Percentiles rank a stretch among this genome's conserved stretches.
phyloP scores from a whole-genome alignment of 768 basidiomycete genomes.

The Asterophora parasitica region DNA sequence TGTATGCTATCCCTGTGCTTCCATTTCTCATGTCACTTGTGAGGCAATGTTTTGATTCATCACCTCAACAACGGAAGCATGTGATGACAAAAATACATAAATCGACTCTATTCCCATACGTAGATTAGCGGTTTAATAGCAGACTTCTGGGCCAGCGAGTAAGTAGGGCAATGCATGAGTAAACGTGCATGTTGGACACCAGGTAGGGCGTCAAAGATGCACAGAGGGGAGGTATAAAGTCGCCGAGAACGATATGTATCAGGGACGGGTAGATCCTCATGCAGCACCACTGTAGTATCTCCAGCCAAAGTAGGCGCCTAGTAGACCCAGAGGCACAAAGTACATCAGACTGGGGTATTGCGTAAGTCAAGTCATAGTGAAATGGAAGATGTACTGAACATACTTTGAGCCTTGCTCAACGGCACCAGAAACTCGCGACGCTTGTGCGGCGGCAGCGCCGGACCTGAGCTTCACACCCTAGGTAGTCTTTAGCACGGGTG shows the following conservation, averaged over 20 bases:
- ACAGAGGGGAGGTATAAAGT: constrained; percentile 11
- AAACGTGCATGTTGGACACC: constrained; percentile 1
- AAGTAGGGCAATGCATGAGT: constrained; percentile 1
- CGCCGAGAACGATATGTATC: constrained; percentile 4
- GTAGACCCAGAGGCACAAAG: constrained; percentile 72
- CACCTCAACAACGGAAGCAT: constrained; percentile 2
- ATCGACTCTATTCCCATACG: constrained; percentile 8
- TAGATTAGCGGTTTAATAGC: constrained; percentile 2
- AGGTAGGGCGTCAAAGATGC: background rate
- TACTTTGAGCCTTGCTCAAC: constrained; percentile 70
- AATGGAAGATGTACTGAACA: constrained; percentile 20
- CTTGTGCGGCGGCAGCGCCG: constrained; percentile 42
- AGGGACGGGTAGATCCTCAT: constrained; percentile 23
- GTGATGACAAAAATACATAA: constrained; percentile 10
- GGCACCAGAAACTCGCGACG: constrained; percentile 40
- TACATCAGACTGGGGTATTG: constrained; percentile 59
- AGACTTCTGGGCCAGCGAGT: background rate
- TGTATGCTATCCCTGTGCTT: background rate
- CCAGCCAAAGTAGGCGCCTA: constrained; percentile 88
- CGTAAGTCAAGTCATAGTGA: constrained; percentile 12
- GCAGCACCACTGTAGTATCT: constrained; percentile 59
- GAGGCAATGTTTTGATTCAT: background rate
- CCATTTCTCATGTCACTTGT: constrained; percentile 1
- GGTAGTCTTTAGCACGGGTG: constrained; percentile 4
- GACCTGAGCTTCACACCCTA: constrained; percentile 54